A percentile compares a stretch with the other conserved stretches of the same genome.
Conservation (phyloP, 2,329 filamentous ascomycete genomes). For the Beauveria sp. region DNA sequence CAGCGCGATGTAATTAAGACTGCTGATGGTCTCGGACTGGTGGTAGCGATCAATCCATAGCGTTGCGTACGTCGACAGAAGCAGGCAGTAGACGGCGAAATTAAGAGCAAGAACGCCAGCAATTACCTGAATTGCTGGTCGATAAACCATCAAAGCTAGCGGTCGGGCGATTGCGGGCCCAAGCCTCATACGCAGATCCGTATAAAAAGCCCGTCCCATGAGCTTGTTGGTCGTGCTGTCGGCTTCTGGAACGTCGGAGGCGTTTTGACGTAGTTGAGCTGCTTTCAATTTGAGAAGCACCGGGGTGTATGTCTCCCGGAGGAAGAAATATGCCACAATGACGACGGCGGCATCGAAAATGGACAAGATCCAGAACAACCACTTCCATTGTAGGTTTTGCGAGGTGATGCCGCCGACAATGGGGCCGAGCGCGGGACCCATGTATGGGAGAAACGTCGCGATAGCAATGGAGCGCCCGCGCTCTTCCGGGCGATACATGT, state of each 20-base stretch:
- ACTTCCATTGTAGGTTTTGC: slow-evolving; percentile 56
- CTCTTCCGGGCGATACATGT: slow-evolving; percentile 27
- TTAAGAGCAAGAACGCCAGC: slow-evolving; percentile 36
- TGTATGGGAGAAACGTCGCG: slow-evolving; percentile 21
- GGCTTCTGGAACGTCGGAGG: background rate
- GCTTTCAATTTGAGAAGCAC: slow-evolving; percentile 39
- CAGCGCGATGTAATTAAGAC: slow-evolving; percentile 44
- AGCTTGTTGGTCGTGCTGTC: background rate
- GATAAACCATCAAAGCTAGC: slow-evolving; percentile 29
- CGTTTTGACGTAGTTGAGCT: background rate
- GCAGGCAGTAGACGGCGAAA: slow-evolving; percentile 43
- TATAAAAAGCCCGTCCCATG: background rate
- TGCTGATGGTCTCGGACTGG: slow-evolving; percentile 34
- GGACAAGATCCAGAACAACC: slow-evolving; percentile 61
- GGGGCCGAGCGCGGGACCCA: slow-evolving; percentile 61
- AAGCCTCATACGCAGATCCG: background rate
- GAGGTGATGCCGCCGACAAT: slow-evolving; percentile 60
- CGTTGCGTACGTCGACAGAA: slow-evolving; percentile 44
- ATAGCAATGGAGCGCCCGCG: slow-evolving; percentile 30
- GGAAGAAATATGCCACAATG: slow-evolving; percentile 44
- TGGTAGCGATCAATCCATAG: slow-evolving; percentile 41
- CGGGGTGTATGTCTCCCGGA: slow-evolving; percentile 52
- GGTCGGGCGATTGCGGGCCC: slow-evolving; percentile 10
- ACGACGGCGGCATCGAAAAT: slow-evolving; percentile 51
- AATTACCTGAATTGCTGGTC: slow-evolving; percentile 40